Conservation (phyloP, 192 early-diverging fungal genomes). For the Thamnidium elegans region DNA sequence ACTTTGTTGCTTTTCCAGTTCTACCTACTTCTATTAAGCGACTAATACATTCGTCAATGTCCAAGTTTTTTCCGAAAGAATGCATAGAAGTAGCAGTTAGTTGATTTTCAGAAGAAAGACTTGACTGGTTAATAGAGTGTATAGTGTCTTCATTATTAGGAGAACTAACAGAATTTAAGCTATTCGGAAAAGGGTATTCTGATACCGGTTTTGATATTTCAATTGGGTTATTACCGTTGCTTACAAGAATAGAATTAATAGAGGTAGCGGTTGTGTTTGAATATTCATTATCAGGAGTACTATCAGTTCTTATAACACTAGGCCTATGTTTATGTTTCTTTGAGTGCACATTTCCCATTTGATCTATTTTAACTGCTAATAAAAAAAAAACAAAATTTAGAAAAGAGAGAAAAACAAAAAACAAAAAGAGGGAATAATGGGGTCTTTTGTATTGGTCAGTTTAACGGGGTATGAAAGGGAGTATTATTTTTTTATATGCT, state of each 20-base stretch:
- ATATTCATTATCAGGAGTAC: constrained; percentile 15
- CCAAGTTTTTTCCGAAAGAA: constrained; percentile 22
- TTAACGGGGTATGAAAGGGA: too few species aligned
- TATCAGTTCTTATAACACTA: constrained; percentile 9
- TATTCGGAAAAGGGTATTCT: not conserved
- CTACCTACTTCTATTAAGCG: constrained; percentile 23
- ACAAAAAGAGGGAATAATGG: too few species aligned
- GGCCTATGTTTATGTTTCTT: constrained; percentile 14
- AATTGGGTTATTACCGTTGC: constrained; percentile 15
- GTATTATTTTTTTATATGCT: too few species aligned
- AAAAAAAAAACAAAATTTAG: too few species aligned
- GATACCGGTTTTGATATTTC: not conserved
- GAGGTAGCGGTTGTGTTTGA: constrained; percentile 14
- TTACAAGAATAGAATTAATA: constrained; percentile 22
- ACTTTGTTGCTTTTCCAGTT: constrained; percentile 45
- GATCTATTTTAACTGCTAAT: constrained; percentile 9
- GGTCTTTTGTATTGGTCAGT: too few species aligned
- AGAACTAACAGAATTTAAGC: too few species aligned
- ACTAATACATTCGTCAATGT: constrained; percentile 33
- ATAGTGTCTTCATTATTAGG: not conserved
- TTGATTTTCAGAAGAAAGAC: constrained; percentile 32
- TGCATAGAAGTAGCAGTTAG: constrained; percentile 27
- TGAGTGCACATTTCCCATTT: constrained; percentile 18
- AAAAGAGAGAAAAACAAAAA: too few species aligned
- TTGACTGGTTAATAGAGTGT: constrained; percentile 27